A percentile compares a stretch with the other conserved stretches of the same genome.
Conservation (phyloP, 106 monocot genomes). For the Phalaenopsis equestris region DNA sequence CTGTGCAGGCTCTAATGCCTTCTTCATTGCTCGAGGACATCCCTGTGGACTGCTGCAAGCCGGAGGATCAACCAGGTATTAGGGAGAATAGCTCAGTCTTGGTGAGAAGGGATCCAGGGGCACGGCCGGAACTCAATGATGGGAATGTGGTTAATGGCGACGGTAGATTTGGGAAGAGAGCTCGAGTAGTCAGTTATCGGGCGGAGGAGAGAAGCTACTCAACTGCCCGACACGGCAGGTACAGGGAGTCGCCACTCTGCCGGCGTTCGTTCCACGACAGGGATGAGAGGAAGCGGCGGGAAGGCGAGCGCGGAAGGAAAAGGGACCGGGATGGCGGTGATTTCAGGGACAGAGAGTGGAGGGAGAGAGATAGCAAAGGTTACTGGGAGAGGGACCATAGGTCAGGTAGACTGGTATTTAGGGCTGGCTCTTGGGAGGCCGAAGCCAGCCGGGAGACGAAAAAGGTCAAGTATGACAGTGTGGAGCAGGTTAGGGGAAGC, state of each 20-base stretch:
- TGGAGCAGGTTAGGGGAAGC: slow-evolving; percentile 9
- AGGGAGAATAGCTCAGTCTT: neutral
- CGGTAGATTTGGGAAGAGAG: slow-evolving; percentile 28
- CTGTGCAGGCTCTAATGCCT: neutral
- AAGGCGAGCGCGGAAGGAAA: slow-evolving; percentile 24
- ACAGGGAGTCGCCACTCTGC: neutral
- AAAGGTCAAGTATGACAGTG: slow-evolving; percentile 22
- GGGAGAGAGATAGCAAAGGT: slow-evolving; percentile 52
- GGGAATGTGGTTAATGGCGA: slow-evolving; percentile 14
- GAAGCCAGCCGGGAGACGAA: slow-evolving; percentile 42
- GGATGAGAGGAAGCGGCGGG: slow-evolving; percentile 16
- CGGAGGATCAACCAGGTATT: neutral
- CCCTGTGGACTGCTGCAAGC: neutral
- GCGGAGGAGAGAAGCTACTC: slow-evolving; percentile 10
- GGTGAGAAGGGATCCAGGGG: neutral
- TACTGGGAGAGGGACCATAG: slow-evolving; percentile 77
- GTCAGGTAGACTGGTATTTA: slow-evolving; percentile 65
- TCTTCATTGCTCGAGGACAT: neutral
- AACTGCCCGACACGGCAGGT: neutral
- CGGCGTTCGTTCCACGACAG: slow-evolving; percentile 9
- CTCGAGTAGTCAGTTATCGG: slow-evolving; percentile 3
- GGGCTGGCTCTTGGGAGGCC: slow-evolving; percentile 58
- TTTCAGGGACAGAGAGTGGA: slow-evolving; percentile 33
- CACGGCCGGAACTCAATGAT: neutral
- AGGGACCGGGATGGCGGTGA: slow-evolving; percentile 22